Percentiles rank a stretch among this genome's conserved stretches.
These are phyloP conservation scores for Pseudogymnoascus sp. DNA, from an alignment of 2,329 filamentous ascomycete species.

Conservation along the genomic window DNA sequence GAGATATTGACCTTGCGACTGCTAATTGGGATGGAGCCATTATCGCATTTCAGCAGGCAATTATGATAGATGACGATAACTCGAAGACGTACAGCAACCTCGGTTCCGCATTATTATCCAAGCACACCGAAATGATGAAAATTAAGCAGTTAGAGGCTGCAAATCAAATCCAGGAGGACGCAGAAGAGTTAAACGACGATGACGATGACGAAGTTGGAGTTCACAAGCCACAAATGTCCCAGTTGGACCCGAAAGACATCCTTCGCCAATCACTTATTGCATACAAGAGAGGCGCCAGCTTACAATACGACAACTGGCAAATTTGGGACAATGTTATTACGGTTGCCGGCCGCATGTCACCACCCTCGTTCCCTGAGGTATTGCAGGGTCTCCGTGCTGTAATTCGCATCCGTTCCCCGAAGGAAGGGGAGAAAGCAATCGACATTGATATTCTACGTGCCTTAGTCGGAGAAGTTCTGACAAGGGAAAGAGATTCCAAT, in stretches of 20 bases:
- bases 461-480: conserved; percentile 62
- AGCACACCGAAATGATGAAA: conserved; percentile 46
- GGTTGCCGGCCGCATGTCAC: conserved; percentile 67
- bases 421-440: conserved; percentile 65
- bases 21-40: conserved; percentile 69
- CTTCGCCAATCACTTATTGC: conserved; percentile 70
- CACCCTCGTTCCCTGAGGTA: conserved; percentile 67
- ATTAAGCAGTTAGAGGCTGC: conserved; percentile 16
- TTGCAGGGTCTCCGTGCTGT: conserved; percentile 66
- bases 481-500: conserved; percentile 33
- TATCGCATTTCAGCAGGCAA: conserved; percentile 73
- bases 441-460: conserved; percentile 65
- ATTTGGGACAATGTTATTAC: conserved; percentile 98
- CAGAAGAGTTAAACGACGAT: conserved; percentile 25
- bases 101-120: conserved; percentile 68
- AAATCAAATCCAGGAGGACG: conserved; percentile 16
- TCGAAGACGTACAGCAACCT: conserved; percentile 94
- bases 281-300: conserved; percentile 75
- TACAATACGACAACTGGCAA: conserved; percentile 78
- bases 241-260: conserved; percentile 33
- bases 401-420: conserved; percentile 59
- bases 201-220: conserved; percentile 21
- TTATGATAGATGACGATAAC: conserved; percentile 79
- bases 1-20: conserved; percentile 76
- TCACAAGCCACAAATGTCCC: conserved; percentile 11